phyloP scores from a whole-genome alignment of 2,329 filamentous ascomycete genomes.

The Arthrobotrys iridis region DNA sequence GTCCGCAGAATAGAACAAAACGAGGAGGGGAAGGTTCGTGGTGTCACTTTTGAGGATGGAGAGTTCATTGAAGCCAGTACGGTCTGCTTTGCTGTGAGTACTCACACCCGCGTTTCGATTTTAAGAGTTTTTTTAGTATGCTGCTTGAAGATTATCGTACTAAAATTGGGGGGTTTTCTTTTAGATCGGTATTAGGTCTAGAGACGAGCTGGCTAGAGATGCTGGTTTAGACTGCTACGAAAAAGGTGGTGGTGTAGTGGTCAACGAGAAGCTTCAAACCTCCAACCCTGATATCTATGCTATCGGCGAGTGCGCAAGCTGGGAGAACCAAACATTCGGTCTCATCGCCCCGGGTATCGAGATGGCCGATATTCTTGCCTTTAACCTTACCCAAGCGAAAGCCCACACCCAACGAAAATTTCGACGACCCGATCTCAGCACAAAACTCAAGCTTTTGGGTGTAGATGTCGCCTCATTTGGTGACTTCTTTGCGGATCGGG shows the following conservation, averaged over 20 bases:
- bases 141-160: too few species aligned
- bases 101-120: too few species aligned
- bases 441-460: conserved; percentile 87
- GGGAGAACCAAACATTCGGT: conserved; percentile 85
- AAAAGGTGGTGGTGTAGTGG: conserved; percentile 78
- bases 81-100: conserved; percentile 78
- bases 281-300: conserved; percentile 80
- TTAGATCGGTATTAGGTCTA: conserved; percentile 79
- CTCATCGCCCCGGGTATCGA: conserved; percentile 89
- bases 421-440: conserved; percentile 86
- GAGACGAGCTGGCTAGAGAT: conserved; percentile 77
- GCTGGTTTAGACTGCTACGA: conserved; percentile 78
- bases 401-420: conserved; percentile 69
- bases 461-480: conserved; percentile 94
- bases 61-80: conserved; percentile 79
- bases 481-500: conserved; percentile 89
- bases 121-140: too few species aligned
- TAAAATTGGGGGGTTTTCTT: too few species aligned
- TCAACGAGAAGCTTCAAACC: conserved; percentile 73
- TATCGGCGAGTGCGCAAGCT: conserved; percentile 90
- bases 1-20: conserved; percentile 78
- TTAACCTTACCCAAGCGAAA: conserved; percentile 87
- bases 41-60: conserved; percentile 82
- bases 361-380: conserved; percentile 90
- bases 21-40: conserved; percentile 73